Conservation (phyloP, 495 filamentous ascomycete genomes). For the Xylaria curta region DNA sequence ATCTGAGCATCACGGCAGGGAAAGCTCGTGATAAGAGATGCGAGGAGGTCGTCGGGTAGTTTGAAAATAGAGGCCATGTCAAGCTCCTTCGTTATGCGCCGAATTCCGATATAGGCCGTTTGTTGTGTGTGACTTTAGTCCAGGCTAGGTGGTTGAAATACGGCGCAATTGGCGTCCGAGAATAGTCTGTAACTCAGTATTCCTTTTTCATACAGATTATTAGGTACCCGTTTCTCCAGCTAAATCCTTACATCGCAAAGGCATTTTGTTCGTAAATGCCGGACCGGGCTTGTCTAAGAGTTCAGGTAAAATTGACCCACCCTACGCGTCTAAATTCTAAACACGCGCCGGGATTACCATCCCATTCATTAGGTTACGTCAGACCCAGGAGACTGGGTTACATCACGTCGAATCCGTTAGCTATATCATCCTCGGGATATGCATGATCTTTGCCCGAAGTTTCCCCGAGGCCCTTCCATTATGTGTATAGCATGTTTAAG, state of each 20-base stretch:
- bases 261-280: neutral
- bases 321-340: neutral
- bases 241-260: neutral
- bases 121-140: neutral
- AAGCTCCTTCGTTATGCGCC: neutral
- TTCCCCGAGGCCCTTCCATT: too few species aligned
- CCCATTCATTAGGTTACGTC: too few species aligned
- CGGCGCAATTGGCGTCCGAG: neutral
- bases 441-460: too few species aligned
- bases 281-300: neutral
- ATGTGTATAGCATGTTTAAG: too few species aligned
- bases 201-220: neutral
- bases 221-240: too few species aligned
- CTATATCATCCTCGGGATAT: too few species aligned
- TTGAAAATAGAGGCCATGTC: conserved; percentile 45
- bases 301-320: neutral
- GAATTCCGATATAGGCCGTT: neutral
- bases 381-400: too few species aligned
- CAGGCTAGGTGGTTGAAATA: neutral
- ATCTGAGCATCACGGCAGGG: conserved; percentile 72
- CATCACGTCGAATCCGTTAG: too few species aligned
- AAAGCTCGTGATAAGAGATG: conserved; percentile 54
- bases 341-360: neutral
- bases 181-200: neutral
- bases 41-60: conserved; percentile 59